Evolutionary conservation across 768 basidiomycete species (phyloP).

Genomic region (Mycena venus): DNA sequence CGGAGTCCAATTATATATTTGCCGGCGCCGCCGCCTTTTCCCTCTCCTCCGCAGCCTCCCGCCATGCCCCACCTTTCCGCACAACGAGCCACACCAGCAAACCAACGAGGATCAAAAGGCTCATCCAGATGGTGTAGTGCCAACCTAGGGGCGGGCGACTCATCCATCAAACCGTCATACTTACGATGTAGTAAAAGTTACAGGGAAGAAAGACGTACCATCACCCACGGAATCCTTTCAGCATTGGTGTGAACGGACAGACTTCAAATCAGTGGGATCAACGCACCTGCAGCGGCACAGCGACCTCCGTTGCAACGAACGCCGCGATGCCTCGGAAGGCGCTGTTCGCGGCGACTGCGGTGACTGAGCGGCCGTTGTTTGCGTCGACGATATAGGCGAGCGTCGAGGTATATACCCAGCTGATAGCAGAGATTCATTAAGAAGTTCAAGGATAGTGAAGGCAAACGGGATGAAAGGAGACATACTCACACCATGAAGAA

Average conservation of each 20-base stretch:
- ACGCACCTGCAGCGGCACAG: constrained; percentile 78
- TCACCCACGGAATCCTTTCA: constrained; percentile 79
- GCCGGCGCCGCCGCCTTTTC: constrained; percentile 47
- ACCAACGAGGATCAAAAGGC: constrained; percentile 65
- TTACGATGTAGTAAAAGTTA: no score
- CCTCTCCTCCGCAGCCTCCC: constrained; percentile 60
- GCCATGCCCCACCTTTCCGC: constrained; percentile 72
- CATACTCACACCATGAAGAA: constrained; percentile 84
- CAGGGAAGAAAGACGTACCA: constrained; percentile 55
- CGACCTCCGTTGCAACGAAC: constrained; percentile 78
- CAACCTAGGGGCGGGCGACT: constrained; percentile 57
- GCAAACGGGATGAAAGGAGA: background rate
- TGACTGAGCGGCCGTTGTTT: constrained; percentile 83
- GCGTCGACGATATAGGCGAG: constrained; percentile 91
- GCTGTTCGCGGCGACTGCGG: constrained; percentile 83
- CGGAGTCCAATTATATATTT: background rate
- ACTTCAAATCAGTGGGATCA: background rate
- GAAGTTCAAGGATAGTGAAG: background rate
- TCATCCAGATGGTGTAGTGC: constrained; percentile 76
- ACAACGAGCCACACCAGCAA: constrained; percentile 71
- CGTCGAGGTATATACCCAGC: constrained; percentile 72
- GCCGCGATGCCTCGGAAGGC: constrained; percentile 79
- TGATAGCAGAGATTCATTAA: no score
- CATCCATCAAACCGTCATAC: background rate
- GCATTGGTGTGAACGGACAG: background rate